Evolutionary conservation across 2,329 filamentous ascomycete genomes (phyloP), one percentile per base, ranked within the genome.

Genomic region (Hortaea werneckii): DNA sequence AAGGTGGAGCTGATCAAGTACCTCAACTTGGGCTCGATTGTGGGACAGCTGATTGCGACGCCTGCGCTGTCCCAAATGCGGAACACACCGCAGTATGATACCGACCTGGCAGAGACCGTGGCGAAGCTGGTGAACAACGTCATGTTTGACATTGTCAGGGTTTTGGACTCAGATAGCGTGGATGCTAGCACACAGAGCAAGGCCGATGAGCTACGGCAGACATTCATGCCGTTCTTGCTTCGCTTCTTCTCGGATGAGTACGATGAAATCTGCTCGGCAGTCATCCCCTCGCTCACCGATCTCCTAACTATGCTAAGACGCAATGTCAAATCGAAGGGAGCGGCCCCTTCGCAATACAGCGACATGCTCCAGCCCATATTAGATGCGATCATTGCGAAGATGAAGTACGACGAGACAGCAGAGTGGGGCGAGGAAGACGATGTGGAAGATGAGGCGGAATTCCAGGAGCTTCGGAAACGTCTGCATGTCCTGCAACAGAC

Each of bases 221-320:
- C 79, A 37, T 96, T 96, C 64, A 72, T 95, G 28, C 87, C 89
- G 0, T 83, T 89, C 55, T 76, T 96, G 9, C 73, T 98, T 42
- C 85, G 90, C 35, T 95, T 95, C 72, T 95, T 98, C 68, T 85
- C 88, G 26, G 92, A 98, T 66, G 89, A 98, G 63, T 98, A 94
- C 65, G 92, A 98, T 65, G 92, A 98, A 69, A 83, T 98, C 55
- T 96, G 92, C 72, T 94, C 89, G 32, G 92, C 87, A 9, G 87
- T 96, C 48, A 94, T 98, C 50, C 86, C 89, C 20, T 90, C 87
- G 34, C 79, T 96, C 45, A 95, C 87, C 41, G 94, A 98, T 59
- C 78, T 96, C 41, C 77, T 98, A 50, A 88, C 87, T 28, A 90
- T 94, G 64, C 77, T 96, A 53, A 83, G 92, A 47, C 94, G 89